Evolutionary conservation across 2,329 filamentous ascomycete genomes (phyloP).

Genomic region (Cercospora sesami): DNA sequence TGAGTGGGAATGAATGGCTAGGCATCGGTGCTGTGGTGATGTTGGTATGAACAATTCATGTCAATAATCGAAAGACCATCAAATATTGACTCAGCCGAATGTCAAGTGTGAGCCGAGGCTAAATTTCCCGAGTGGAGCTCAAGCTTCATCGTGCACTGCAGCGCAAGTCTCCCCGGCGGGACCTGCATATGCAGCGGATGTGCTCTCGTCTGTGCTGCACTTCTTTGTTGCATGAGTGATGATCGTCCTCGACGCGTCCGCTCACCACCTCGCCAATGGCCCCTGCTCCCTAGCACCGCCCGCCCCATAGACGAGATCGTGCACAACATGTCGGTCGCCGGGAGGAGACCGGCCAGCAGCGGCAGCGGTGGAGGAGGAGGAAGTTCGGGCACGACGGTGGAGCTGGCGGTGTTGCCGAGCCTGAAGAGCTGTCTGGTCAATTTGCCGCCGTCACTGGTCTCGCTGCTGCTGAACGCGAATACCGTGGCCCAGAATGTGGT

Average conservation of each 20-base stretch:
- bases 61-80: neutral
- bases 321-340: conserved; percentile 20
- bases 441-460: conserved; percentile 79
- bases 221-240: conserved; percentile 9
- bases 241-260: conserved; percentile 9
- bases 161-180: neutral
- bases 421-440: conserved; percentile 96
- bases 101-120: neutral
- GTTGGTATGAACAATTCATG: neutral
- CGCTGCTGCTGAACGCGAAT: conserved; percentile 83
- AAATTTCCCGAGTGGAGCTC: conserved; percentile 13
- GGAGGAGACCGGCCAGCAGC: conserved; percentile 12
- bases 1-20: neutral
- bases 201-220: neutral
- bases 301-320: conserved; percentile 14
- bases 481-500: conserved; percentile 95
- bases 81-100: neutral
- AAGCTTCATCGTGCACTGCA: conserved; percentile 24
- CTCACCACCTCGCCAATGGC: conserved; percentile 12
- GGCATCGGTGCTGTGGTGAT: no score
- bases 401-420: conserved; percentile 75
- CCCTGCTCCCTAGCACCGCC: conserved; percentile 10
- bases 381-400: conserved; percentile 40
- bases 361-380: neutral
- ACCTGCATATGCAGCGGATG: conserved; percentile 8